A percentile compares a stretch with the other conserved stretches of the same genome.
phyloP scores from a whole-genome alignment of 768 basidiomycete genomes.

The Tricholoma flavovirens region DNA sequence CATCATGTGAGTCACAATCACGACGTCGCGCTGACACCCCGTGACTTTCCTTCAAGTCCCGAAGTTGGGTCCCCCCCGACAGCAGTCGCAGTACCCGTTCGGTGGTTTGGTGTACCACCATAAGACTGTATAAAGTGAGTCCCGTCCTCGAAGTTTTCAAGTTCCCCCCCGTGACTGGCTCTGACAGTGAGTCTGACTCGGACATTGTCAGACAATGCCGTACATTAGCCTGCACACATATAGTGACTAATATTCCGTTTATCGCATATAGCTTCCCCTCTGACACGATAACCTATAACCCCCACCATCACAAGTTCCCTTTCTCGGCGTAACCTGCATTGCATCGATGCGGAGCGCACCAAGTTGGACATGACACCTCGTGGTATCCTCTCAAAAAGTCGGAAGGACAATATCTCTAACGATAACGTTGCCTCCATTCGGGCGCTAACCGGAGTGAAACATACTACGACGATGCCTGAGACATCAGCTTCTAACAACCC shows the following conservation, averaged over 20 bases:
- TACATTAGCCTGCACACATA: no score
- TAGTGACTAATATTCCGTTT: background rate
- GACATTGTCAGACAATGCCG: background rate
- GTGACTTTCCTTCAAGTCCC: background rate
- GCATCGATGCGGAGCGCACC: background rate
- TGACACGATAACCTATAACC: background rate
- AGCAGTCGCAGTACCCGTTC: background rate
- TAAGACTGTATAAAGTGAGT: background rate
- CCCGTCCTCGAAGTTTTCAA: no score
- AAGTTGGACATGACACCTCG: background rate
- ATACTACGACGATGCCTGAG: background rate
- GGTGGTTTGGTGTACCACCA: background rate
- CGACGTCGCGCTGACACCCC: background rate
- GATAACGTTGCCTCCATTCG: background rate
- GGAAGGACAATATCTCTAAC: background rate
- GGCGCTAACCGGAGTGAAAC: background rate
- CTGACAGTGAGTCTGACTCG: background rate
- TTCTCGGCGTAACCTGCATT: background rate
- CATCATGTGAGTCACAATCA: background rate
- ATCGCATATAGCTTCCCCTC: background rate
- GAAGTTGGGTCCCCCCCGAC: no score
- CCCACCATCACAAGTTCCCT: background rate
- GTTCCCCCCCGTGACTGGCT: no score
- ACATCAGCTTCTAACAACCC: background rate
- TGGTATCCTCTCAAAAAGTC: background rate